phyloP scores from a whole-genome alignment of 257 asterid species.

The Scutellaria minor region DNA sequence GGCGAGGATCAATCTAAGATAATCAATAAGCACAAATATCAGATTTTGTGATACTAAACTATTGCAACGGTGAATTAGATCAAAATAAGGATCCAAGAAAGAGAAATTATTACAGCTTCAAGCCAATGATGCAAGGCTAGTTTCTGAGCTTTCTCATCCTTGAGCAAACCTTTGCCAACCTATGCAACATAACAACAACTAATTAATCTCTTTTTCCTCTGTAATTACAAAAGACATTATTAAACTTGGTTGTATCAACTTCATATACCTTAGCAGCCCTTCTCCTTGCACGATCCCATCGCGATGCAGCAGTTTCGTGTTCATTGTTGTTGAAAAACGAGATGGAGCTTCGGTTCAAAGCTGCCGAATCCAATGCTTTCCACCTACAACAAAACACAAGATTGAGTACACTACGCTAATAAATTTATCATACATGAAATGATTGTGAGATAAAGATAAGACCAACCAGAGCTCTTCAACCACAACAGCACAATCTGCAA shows the following conservation, averaged over 20 bases:
- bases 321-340: conserved; percentile 52
- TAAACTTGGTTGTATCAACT: neutral
- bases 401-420: neutral
- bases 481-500: conserved; percentile 94
- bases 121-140: conserved; percentile 87
- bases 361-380: conserved; percentile 71
- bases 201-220: neutral
- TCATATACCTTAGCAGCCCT: conserved; percentile 63
- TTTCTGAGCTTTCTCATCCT: conserved; percentile 77
- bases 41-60: neutral
- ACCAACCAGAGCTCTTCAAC: conserved; percentile 90
- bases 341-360: conserved; percentile 56
- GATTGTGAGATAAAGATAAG: neutral
- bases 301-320: conserved; percentile 65
- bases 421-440: neutral
- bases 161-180: conserved; percentile 74
- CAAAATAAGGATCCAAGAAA: neutral
- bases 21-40: neutral
- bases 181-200: conserved; percentile 29
- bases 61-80: neutral
- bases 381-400: conserved; percentile 49
- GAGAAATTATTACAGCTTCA: conserved; percentile 62
- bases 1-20: conserved; percentile 77
- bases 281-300: conserved; percentile 69
- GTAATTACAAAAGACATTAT: neutral